Conservation (phyloP, 129 eudicot species). For the Tanacetum coccineum region DNA sequence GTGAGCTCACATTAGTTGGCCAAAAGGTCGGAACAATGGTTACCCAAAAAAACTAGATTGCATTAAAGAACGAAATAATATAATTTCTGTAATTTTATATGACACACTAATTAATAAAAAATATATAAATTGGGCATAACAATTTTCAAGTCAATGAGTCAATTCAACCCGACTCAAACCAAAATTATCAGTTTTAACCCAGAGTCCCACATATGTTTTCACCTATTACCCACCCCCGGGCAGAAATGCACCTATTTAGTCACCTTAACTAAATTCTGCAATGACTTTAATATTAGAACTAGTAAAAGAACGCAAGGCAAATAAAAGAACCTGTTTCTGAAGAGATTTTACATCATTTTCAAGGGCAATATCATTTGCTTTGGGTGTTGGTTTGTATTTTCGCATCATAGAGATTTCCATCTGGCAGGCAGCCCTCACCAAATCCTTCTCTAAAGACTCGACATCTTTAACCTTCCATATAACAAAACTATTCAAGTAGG, state of each 20-base stretch:
- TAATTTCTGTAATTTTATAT: background rate
- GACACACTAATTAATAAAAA: background rate
- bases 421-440: conserved; percentile 92
- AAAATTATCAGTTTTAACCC: background rate
- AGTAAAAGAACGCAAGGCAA: background rate
- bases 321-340: conserved; percentile 74
- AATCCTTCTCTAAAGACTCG: conserved; percentile 76
- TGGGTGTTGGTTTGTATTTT: conserved; percentile 62
- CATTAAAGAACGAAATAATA: too few relatives aligned
- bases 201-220: background rate
- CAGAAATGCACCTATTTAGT: background rate
- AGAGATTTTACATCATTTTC: conserved; percentile 80
- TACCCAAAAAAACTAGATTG: too few relatives aligned
- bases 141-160: background rate
- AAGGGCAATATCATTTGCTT: conserved; percentile 55
- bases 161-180: background rate
- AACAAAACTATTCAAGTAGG: conserved; percentile 80
- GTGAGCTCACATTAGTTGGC: too few relatives aligned
- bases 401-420: conserved; percentile 91
- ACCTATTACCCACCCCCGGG: conserved; percentile 1
- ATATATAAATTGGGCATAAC: background rate
- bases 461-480: conserved; percentile 99
- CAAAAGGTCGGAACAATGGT: too few relatives aligned
- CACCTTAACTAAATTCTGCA: background rate
- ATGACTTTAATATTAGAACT: background rate